Evolutionary conservation across 306 rosid species (phyloP), one percentile per base, ranked within the genome.

Genomic region (Fragaria iinumae): DNA sequence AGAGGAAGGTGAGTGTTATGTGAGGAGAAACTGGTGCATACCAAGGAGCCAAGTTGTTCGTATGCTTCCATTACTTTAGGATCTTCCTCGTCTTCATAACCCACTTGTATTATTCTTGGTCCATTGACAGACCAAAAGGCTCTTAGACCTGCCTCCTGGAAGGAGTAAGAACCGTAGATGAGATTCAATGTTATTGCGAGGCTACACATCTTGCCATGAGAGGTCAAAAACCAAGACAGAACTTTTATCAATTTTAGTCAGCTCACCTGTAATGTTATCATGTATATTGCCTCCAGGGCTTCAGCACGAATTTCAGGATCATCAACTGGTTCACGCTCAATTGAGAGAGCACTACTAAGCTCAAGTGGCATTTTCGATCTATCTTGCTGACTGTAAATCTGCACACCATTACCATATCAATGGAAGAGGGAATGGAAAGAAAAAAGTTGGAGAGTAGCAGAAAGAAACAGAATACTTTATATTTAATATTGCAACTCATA

Each of bases 111-210:
- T 81, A 94, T 92, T 78, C 90, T 92, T 25, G 97, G 96, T 88
- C 98, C 98, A 67, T 94, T 90, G 79, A 94, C 84, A 67, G 95
- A 91, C 97, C 98, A 94, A 68, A 94, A 89, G 69, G 97, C 97
- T 82, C 93, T 89, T 71, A 91, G 90, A 67, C 98, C 98, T 38
- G 95, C 92, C 69, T 92, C 98, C 98, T 94, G 83, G 48, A 83
- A 76, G 34, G 75, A 29, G 67, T 60, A 1, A 49, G 60, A 73
- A 34, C 36, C 39, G 21, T 1, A 53, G 65, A 66, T 23, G 48
- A 43, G 79, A 69, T 27, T 41, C 60, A 48, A 50, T 16, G 65
- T 39, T 48, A 14, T 72, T 5, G 2, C 64, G 68, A 65, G 71
- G 76, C 41, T 32, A 49, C 49, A 72, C 20, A 34, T 72, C 2